Conservation (phyloP, 495 filamentous ascomycete species). For the Chaetomium fimeti region DNA sequence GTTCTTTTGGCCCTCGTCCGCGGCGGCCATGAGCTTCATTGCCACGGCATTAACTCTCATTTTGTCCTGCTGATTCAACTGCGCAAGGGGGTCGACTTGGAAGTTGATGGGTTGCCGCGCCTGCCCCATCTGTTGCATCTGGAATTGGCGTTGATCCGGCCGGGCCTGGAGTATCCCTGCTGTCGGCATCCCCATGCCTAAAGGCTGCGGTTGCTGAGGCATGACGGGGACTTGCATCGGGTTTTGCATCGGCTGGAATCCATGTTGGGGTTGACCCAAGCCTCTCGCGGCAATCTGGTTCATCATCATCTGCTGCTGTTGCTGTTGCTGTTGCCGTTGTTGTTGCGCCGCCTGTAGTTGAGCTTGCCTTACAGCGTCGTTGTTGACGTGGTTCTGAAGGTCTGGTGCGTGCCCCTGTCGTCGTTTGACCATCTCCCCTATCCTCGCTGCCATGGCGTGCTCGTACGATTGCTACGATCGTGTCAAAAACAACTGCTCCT, state of each 20-base stretch:
- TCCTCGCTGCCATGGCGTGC: constrained; percentile 30
- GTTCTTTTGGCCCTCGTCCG: constrained; percentile 37
- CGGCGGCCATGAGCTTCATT: constrained; percentile 24
- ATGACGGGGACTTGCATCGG: constrained; percentile 48
- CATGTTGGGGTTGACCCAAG: constrained; percentile 43
- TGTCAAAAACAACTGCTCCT: constrained; percentile 5
- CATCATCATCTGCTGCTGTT: constrained; percentile 46
- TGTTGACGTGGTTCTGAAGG: constrained; percentile 44
- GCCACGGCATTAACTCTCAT: constrained; percentile 34
- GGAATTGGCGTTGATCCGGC: constrained; percentile 42
- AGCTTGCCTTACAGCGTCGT: constrained; percentile 45
- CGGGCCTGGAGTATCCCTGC: constrained; percentile 32
- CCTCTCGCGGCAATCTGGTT: constrained; percentile 44
- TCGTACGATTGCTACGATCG: constrained; percentile 41
- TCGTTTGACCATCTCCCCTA: constrained; percentile 40
- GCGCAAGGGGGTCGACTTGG: constrained; percentile 20
- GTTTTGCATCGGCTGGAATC: constrained; percentile 46
- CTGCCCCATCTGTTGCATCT: constrained; percentile 39
- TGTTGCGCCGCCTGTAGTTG: constrained; percentile 32
- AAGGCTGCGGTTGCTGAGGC: constrained; percentile 39
- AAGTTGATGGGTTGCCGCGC: constrained; percentile 16
- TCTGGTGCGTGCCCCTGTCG: constrained; percentile 44
- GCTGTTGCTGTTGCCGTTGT: constrained; percentile 33
- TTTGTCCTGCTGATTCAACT: constrained; percentile 34
- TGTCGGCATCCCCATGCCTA: constrained; percentile 39